Evolutionary conservation across 2,329 filamentous ascomycete genomes (phyloP), one percentile per base, ranked within the genome.

Genomic region (Xylaria arbuscula): DNA sequence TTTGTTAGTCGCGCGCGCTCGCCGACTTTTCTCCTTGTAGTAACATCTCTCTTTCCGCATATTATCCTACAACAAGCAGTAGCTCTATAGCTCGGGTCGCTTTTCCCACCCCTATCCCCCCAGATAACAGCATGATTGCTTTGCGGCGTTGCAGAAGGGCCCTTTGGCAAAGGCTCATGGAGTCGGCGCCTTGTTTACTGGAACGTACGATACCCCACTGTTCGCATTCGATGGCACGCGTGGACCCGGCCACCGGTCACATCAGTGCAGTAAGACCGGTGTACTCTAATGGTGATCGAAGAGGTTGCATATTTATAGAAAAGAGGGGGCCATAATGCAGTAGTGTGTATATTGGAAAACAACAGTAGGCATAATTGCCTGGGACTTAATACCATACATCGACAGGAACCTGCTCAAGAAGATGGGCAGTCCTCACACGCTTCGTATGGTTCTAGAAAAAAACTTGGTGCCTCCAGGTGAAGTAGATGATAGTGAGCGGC

Each of bases 11-110:
- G 59, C 62, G 48, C 62, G 32, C 55, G 22, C 19, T 54, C 45
- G 50, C 62, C 64, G 60, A 69, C 47, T 51, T 61, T 28, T 34
- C 45, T 70, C 70, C 63, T 64, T 70, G 75, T 77, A 77, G 76
- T 72, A 62, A 59, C 71, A 66, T 62, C 62, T 45, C 55, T 28
- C 67, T 50, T 67, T 58, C 54, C 59, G 60, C 60, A 61, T 66
- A 45, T 60, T 50, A 17, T 56, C 63, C 53, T 50, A 54, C 66
- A 51, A 45, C 13, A 55, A 68, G 67, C 67, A 61, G 48, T 64
- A 55, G 63, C 69, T 62, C 67, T 55, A 61, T 51, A 66, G 64
- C 60, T 42, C 54, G 57, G 66, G 47, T 64, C 55, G 66, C 58
- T 64, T 66, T 56, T 62, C 58, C 34, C 51, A 55, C 24, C 10